Percentiles rank a stretch among this genome's conserved stretches.
These are phyloP conservation scores for Pyronema omphalodes DNA, from an alignment of 495 filamentous ascomycete genomes.

Conservation along the genomic window DNA sequence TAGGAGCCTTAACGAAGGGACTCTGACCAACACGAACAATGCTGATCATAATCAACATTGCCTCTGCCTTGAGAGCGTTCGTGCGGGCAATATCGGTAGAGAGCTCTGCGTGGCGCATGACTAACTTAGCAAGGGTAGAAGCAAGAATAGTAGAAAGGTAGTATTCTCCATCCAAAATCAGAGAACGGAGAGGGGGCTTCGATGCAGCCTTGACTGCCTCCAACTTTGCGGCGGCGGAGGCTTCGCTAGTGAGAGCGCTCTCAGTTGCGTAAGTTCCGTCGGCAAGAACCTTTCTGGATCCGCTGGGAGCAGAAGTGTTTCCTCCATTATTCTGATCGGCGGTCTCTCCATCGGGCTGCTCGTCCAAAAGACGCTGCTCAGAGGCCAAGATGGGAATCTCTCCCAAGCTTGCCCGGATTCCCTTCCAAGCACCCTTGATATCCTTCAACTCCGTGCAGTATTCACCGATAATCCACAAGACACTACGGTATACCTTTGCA, in stretches of 20 bases:
- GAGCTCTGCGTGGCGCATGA: conserved; percentile 95
- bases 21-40: conserved; percentile 95
- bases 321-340: conserved; percentile 39
- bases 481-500: conserved; percentile 92
- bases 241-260: conserved; percentile 82
- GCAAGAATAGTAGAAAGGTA: conserved; percentile 91
- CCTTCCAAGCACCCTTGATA: conserved; percentile 93
- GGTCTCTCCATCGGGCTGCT: conserved; percentile 45
- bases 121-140: conserved; percentile 87
- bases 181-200: conserved; percentile 85
- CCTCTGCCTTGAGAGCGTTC: conserved; percentile 86
- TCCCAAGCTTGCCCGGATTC: conserved; percentile 79
- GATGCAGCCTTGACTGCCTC: conserved; percentile 94
- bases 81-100: conserved; percentile 72
- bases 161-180: conserved; percentile 94
- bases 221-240: conserved; percentile 70
- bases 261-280: conserved; percentile 97
- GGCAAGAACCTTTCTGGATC: conserved; percentile 78
- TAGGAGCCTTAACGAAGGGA: conserved; percentile 89
- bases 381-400: conserved; percentile 96
- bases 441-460: conserved; percentile 86
- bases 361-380: conserved; percentile 77
- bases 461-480: conserved; percentile 95
- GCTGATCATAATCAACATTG: conserved; percentile 99
- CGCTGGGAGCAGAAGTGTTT: conserved; percentile 58